Base-by-base conservation (phyloP, 768 basidiomycete species). In the Collybia nuda region DNA sequence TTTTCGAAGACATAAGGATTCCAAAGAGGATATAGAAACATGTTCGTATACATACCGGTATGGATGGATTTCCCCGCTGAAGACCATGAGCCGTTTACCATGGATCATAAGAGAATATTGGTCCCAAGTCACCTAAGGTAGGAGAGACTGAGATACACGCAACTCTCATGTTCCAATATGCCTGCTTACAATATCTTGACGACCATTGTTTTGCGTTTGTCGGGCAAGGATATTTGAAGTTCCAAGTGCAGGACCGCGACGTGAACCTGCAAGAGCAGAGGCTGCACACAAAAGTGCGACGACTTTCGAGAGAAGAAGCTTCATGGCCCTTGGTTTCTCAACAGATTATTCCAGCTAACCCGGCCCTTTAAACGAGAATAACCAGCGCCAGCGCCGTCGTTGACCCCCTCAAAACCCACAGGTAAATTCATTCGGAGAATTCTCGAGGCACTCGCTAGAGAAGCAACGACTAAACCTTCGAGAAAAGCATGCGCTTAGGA, bases 1-100 rank as follows among this genome's bases (percentile, higher is more conserved):
- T 15, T 23, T 29, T 8, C 18, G 17, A 41, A 17, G 42, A 32
- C 19, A 9, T 18, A 2, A 24, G 23, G 21, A 1, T 18, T 19
- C 24, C 12, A 14, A 18, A 15, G 14, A 18, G 2, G 12, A 15
- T 37, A 19, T 36, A 43, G 36, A 0, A 19, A 36, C 4, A 17
- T 19, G 38, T 24, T 6, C 40, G 56, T 40, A 43, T 48, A 56
- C 56, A 40, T 50, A 70, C 73, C 72, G 62, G 58, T 70, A 74
- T 6, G 74, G 72, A 56, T 76, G 74, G 22, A 75, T 68, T 57
- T 75, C 74, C 47, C 74, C 72, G 51, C 71, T 72, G 47, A 71
- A 74, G 3, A 76, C 44, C 66, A 70, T 67, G 6, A 76, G 55
- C 19, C 73, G 71, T 47, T 66, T 63, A 18, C 73, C 74, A 56